phyloP scores from a whole-genome alignment of 208 protist genomes.

The Trypanosoma conorhini region DNA sequence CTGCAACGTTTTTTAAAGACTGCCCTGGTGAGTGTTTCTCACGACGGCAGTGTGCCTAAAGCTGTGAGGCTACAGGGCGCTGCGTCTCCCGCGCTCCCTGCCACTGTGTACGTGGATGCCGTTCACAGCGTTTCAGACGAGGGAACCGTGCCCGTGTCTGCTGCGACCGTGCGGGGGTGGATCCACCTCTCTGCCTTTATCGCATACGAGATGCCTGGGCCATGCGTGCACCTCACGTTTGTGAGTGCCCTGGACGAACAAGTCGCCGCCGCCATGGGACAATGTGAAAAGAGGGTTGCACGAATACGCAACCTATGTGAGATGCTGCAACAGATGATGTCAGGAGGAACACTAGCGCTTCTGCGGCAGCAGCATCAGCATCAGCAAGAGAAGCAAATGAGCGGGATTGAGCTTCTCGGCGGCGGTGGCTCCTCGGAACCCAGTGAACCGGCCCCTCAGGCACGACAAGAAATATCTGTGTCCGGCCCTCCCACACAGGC shows the following conservation, averaged over 20 bases:
- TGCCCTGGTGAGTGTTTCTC: not conserved
- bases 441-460: not conserved
- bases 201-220: conserved; percentile 28
- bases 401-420: not conserved
- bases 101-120: conserved; percentile 20
- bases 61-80: not conserved
- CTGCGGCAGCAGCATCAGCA: not conserved
- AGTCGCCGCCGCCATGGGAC: not conserved
- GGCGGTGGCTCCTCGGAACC: not conserved
- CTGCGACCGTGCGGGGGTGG: conserved; percentile 14
- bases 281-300: conserved; percentile 11
- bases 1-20: conserved; percentile 9
- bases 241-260: conserved; percentile 10
- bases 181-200: conserved; percentile 35
- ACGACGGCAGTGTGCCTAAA: not conserved
- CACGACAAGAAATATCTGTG: not conserved
- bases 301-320: conserved; percentile 26
- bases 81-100: not conserved
- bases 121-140: conserved; percentile 20
- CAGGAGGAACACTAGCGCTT: not conserved
- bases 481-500: not conserved
- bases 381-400: not conserved
- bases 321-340: conserved; percentile 21
- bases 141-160: not conserved
- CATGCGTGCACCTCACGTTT: conserved; percentile 16